Evolutionary conservation across 192 early-diverging fungal genomes (phyloP).

Genomic region (Coemansia sp.): DNA sequence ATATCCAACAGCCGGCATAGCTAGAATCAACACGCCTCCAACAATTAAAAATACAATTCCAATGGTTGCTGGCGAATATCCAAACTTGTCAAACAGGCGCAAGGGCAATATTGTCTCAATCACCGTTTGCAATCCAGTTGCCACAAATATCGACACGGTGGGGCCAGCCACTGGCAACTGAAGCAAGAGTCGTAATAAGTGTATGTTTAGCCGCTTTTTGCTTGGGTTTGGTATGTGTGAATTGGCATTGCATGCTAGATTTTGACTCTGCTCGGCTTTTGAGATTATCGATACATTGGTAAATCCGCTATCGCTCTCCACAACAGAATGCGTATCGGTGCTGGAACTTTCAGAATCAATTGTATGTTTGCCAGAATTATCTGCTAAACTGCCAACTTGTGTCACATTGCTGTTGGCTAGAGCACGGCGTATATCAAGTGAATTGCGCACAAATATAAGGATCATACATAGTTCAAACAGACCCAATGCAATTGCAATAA

Average conservation of each 20-base stretch:
- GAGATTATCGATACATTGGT: neutral
- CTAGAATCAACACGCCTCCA: conserved; percentile 41
- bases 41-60: conserved; percentile 48
- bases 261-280: neutral
- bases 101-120: conserved; percentile 45
- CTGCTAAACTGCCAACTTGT: no score
- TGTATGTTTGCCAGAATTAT: conserved; percentile 4
- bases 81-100: conserved; percentile 44
- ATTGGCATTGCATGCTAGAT: no score
- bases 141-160: conserved; percentile 45
- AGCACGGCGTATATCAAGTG: conserved; percentile 32
- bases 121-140: conserved; percentile 49
- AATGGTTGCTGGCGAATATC: conserved; percentile 39
- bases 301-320: neutral
- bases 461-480: conserved; percentile 28
- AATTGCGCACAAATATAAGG: conserved; percentile 46
- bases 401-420: neutral
- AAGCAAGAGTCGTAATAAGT: conserved; percentile 25
- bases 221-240: neutral
- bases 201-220: conserved; percentile 1
- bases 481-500: conserved; percentile 40
- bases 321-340: neutral
- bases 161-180: conserved; percentile 41
- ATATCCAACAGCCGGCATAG: conserved; percentile 44
- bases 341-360: conserved; percentile 5